Base-by-base conservation (phyloP, 2,329 filamentous ascomycete species). In the Pseudogymnoascus sp. region DNA sequence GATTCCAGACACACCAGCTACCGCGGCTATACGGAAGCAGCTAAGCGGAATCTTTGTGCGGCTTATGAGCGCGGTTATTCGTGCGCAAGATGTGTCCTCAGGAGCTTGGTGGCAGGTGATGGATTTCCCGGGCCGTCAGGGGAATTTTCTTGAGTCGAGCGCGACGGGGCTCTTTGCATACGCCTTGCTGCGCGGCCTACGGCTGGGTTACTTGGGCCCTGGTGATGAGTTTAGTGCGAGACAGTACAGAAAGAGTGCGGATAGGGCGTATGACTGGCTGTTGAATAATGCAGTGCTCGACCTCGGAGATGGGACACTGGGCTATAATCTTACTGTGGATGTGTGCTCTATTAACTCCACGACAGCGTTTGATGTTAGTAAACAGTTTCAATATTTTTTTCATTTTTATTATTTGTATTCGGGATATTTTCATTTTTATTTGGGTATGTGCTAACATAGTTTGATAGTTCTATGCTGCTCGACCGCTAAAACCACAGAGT, bases 21-120 rank as follows among this genome's bases (percentile, higher is more conserved):
- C 62, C 1, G 14, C 16, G 11, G 62, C 6, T 16, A 5, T 61
- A 19, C 36, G 45, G 11, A 34, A 43, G 16, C 16, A 63, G 13
- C 23, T 60, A 6, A 19, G 16, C 5, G 23, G 13, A 41, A 61
- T 41, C 4, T 63, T 57, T 37, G 36, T 60, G 13, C 25, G 8
- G n/a, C 36, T 61, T 6, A 63, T 63, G 16, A 61, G 23, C 14
- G 62, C 62, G 6, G 16, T 62, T 2, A 13, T 54, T 14, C 43
- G 6, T 21, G 25, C 25, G 13, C 61, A 62, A 34, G 61, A 62
- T 23, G 11, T 4, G 21, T 36, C 74, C 1, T 74, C 75, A 5
- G 74, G 70, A 16, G 78, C 76, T 76, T 78, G 75, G 75, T 54
- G 48, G 48, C 72, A 77, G 65, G 67, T 78, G n/a, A 68, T 78